These are phyloP conservation scores for Sisymbrium irio DNA, from an alignment of 345 rosid genomes.

Conservation along the genomic window DNA sequence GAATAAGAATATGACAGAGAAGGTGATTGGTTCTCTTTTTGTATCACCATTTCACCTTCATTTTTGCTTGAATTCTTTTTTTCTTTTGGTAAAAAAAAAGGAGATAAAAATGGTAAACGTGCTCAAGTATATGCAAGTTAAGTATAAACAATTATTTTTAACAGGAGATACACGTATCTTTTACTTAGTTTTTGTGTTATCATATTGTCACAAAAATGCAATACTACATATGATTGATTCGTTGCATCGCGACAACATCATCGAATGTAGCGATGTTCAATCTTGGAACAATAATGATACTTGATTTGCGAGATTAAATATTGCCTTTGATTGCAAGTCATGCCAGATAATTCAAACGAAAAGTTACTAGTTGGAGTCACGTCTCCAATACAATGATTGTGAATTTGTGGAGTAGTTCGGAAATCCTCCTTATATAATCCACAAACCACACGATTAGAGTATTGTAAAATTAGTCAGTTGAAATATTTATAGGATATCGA, in stretches of 20 bases:
- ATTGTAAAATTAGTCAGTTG: no score
- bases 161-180: neutral
- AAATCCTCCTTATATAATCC: neutral
- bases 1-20: no score
- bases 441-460: neutral
- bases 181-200: neutral
- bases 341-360: slow-evolving; percentile 18
- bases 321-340: slow-evolving; percentile 20
- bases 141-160: slow-evolving; percentile 9
- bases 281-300: neutral
- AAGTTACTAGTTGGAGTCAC: slow-evolving; percentile 24
- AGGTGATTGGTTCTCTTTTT: no score
- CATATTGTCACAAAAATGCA: neutral
- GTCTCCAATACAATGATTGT: slow-evolving; percentile 22
- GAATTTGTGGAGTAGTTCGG: neutral
- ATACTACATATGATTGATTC: slow-evolving; percentile 7
- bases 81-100: no score
- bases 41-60: no score
- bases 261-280: neutral
- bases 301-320: slow-evolving; percentile 7
- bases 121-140: neutral
- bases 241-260: slow-evolving; percentile 15
- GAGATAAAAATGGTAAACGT: no score
- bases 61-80: no score
- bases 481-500: no score